These are phyloP conservation scores for Mixia osmundae DNA, from an alignment of 1,284 basidiomycete genomes.

Conservation along the genomic window DNA sequence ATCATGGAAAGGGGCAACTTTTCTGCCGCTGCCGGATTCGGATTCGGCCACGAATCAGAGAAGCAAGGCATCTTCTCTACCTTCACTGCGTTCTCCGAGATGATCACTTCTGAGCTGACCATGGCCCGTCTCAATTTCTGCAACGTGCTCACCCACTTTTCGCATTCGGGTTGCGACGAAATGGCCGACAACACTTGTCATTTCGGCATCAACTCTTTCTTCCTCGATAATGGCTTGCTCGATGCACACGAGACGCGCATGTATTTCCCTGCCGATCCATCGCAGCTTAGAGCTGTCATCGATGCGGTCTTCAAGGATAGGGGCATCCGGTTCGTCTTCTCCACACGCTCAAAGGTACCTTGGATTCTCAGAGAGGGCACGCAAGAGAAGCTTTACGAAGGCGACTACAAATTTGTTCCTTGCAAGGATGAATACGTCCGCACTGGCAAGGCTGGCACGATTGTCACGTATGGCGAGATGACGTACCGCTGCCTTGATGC, in stretches of 20 bases:
- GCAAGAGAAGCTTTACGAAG: slow-evolving; percentile 36
- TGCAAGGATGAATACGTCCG: slow-evolving; percentile 53
- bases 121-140: slow-evolving; percentile 61
- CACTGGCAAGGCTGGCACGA: slow-evolving; percentile 46
- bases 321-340: slow-evolving; percentile 59
- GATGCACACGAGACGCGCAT: slow-evolving; percentile 44
- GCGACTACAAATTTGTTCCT: slow-evolving; percentile 45
- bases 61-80: slow-evolving; percentile 39
- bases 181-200: slow-evolving; percentile 52
- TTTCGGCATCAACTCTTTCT: slow-evolving; percentile 46
- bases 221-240: slow-evolving; percentile 56
- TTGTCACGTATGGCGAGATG: slow-evolving; percentile 40
- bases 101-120: slow-evolving; percentile 64
- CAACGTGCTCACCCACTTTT: slow-evolving; percentile 65
- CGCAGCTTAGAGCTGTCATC: slow-evolving; percentile 54
- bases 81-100: slow-evolving; percentile 68
- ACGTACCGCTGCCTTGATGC: slow-evolving; percentile 50
- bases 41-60: slow-evolving; percentile 24
- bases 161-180: slow-evolving; percentile 48
- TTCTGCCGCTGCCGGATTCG: slow-evolving; percentile 62
- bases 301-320: slow-evolving; percentile 52
- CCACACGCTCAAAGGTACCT: slow-evolving; percentile 61
- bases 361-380: slow-evolving; percentile 46
- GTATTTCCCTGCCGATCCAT: slow-evolving; percentile 60
- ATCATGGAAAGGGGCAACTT: slow-evolving; percentile 65